Evolutionary conservation across 495 filamentous ascomycete species (phyloP), one percentile per base, ranked within the genome.

Genomic region (Neurospora tetrasperma): DNA sequence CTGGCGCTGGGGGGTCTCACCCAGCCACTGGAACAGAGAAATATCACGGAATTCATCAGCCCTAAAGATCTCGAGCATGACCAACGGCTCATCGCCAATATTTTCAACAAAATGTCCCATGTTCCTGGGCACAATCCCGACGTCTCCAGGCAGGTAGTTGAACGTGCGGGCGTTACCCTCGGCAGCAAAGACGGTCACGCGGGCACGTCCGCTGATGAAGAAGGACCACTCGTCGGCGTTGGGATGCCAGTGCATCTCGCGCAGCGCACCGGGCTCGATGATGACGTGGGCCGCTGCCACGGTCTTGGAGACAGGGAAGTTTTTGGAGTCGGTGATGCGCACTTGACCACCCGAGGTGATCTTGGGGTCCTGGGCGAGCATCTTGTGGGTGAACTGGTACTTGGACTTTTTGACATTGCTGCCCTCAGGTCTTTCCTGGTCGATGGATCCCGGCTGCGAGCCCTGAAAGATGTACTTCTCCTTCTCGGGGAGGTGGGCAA

Each of bases 391-490:
- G 79, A 90, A 91, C 27, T 87, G 82, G 62, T 85, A 79, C 70
- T 86, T 89, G 42, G 87, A 89, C 72, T 86, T 83, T 78, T 90
- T 89, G 76, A 88, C 85, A 44, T 83, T 77, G 27, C 82, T 84
- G 38, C 84, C 84, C 0, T 71, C 74, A 8, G 90, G 79, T 75
- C 75, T 75, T 69, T 85, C 84, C 12, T 84, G 79, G 23, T 80
- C 76, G 69, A 86, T 79, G 14, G 82, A 83, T 9, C 83, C 86
- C 0, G 87, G 88, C n/a, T 81, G 72, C 0, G 85, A 83, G 74
- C 86, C 89, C 71, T 89, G 85, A 82, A 93, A 92, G 75, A 92
- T 93, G 83, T 92, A 93, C 75, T 89, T 89, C 75, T 92, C 89
- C 11, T 78, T 78, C 18, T 79, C 75, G 7, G 89, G 89, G 48